A percentile compares a stretch with the other conserved stretches of the same genome.
phyloP scores from a whole-genome alignment of 352 stramenopile species.

The Phytophthora pluvialis region DNA sequence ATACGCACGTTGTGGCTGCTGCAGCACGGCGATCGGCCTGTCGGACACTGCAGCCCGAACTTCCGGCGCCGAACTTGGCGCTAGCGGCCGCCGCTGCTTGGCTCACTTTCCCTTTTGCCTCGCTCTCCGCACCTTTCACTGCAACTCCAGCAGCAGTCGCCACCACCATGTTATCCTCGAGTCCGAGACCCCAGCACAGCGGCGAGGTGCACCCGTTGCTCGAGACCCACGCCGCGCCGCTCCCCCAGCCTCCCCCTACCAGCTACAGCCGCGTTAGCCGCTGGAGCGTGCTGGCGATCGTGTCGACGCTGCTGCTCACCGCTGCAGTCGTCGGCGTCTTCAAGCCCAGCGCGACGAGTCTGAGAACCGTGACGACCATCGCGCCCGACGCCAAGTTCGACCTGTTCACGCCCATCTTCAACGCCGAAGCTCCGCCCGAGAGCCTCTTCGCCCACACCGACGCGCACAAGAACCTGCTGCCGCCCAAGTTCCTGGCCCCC shows the following conservation, averaged over 20 bases:
- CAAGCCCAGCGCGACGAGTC: conserved; percentile 13
- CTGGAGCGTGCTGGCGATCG: conserved; percentile 29
- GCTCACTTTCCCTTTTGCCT: conserved; percentile 28
- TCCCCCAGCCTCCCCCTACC: conserved; percentile 2
- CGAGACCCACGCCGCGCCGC: conserved; percentile 17
- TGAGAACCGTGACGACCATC: conserved; percentile 24
- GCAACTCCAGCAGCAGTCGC: conserved; percentile 1
- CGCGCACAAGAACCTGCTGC: conserved; percentile 44
- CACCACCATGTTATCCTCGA: conserved; percentile 25
- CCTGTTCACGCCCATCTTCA: conserved; percentile 42
- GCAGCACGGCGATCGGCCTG: conserved; percentile 4
- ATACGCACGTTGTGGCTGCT: conserved; percentile 33
- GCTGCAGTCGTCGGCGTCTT: conserved; percentile 31
- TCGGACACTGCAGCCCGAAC: conserved; percentile 5
- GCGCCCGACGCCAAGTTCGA: conserved; percentile 35
- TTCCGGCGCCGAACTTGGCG: conserved; percentile 1
- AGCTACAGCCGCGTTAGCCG: conserved; percentile 7
- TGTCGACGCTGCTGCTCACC: conserved; percentile 22
- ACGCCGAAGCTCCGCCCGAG: conserved; percentile 32
- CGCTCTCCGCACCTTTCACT: conserved; percentile 2
- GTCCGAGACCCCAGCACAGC: conserved; percentile 17
- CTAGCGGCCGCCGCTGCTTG: not conserved
- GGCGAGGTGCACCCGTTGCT: conserved; percentile 35
- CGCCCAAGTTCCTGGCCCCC: conserved; percentile 61
- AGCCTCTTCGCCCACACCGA: conserved; percentile 38